phyloP scores from a whole-genome alignment of 106 monocot genomes.

The Amphibolis antarctica region DNA sequence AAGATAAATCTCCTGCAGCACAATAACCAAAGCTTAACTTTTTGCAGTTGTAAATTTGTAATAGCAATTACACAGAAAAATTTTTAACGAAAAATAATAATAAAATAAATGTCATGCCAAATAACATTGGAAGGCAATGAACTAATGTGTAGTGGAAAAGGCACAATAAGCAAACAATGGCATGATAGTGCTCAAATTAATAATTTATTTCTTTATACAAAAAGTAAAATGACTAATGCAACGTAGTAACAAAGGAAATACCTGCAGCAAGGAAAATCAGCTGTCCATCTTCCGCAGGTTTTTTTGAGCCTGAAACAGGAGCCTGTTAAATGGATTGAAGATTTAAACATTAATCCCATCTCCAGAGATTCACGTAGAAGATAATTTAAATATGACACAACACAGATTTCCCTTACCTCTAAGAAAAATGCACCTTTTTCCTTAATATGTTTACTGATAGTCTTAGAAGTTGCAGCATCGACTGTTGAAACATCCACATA shows the following conservation, averaged over 20 bases:
- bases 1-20: slow-evolving; percentile 47
- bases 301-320: slow-evolving; percentile 97
- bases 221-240: neutral
- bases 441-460: slow-evolving; percentile 44
- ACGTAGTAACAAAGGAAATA: slow-evolving; percentile 10
- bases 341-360: neutral
- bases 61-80: no score
- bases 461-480: slow-evolving; percentile 58
- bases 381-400: no score
- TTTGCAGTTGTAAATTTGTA: no score
- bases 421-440: slow-evolving; percentile 59
- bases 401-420: no score
- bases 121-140: no score
- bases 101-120: no score
- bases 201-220: neutral
- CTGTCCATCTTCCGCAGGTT: slow-evolving; percentile 94
- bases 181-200: no score
- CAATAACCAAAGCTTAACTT: no score
- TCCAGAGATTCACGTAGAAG: no score
- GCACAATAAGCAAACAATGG: no score
- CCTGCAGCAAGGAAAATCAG: slow-evolving; percentile 86
- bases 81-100: no score
- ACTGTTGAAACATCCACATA: slow-evolving; percentile 91
- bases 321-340: slow-evolving; percentile 49
- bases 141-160: no score